Percentiles rank a stretch among this genome's conserved stretches.
Evolutionary conservation across 169 alveolate genomes (phyloP).

Genomic region (Eimeria tenella): DNA sequence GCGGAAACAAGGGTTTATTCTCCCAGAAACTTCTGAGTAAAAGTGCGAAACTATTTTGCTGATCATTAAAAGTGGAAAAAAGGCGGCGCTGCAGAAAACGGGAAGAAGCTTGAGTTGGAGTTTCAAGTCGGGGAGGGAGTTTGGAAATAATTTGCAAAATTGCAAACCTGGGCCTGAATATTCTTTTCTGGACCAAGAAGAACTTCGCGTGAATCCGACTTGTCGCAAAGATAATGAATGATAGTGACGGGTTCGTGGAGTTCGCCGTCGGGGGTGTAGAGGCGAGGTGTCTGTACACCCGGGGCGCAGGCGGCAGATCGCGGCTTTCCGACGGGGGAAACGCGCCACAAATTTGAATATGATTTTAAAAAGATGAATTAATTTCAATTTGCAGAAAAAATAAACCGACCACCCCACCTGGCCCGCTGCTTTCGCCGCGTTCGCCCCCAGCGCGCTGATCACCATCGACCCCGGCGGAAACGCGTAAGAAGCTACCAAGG

Average conservation of each 20-base stretch:
- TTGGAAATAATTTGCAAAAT: background rate
- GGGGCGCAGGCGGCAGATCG: background rate
- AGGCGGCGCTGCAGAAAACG: background rate
- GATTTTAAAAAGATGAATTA: background rate
- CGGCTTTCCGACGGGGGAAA: background rate
- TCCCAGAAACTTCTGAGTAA: background rate
- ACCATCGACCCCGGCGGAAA: background rate
- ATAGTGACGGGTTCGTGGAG: background rate
- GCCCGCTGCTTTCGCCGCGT: background rate
- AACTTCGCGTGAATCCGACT: background rate
- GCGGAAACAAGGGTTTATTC: background rate
- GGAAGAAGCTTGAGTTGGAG: background rate
- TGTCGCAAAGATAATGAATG: background rate
- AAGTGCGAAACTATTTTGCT: background rate
- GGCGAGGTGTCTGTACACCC: slow-evolving; percentile 1
- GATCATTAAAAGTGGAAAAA: background rate
- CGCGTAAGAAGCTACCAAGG: slow-evolving; percentile 11
- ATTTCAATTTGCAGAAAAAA: background rate
- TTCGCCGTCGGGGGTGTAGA: slow-evolving; percentile 15
- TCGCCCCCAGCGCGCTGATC: background rate
- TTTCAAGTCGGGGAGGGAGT: too few species aligned
- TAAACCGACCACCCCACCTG: background rate
- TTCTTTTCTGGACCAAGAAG: slow-evolving; percentile 24
- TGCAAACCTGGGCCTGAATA: background rate
- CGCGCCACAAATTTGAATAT: background rate